Evolutionary conservation across 192 early-diverging fungal species (phyloP), one percentile per base, ranked within the genome.

Genomic region (Chytriomyces sp.): DNA sequence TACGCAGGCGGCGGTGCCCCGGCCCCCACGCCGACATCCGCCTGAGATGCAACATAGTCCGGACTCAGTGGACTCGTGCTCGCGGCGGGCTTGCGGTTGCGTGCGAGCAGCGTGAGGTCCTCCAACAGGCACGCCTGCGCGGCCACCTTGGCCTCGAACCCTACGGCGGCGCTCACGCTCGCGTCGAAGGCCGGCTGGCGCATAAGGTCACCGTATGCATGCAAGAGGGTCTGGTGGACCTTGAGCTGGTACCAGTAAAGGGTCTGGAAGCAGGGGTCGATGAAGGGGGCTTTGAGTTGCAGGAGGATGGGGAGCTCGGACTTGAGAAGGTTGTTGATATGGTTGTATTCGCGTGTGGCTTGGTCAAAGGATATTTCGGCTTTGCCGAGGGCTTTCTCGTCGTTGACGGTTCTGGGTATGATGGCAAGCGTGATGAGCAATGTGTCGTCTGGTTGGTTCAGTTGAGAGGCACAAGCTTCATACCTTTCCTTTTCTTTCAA

Each of bases 251-350:
- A 80, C 77, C 85, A 84, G 79, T 91, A 99, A 62, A 98, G 89
- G 36, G 89, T 84, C 60, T 91, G 78, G 76, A 96, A 91, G 60
- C 94, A 90, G 6, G 94, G 93, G 28, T 96, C 93, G 38, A 96
- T 91, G 70, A 98, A 92, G 57, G 88, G 78, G 33, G 83, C 74
- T 37, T 89, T 77, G 70, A 93, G 81, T 19, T 84, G 84, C 58
- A 99, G 86, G 70, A 98, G 90, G 25, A 82, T 64, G 34, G 92
- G 90, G n/a, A 99, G 80, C 67, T 98, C 85, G 8, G 84, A 77
- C 62, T 93, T 93, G 59, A 97, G 73, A 69, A 89, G 75, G 34
- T 91, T 89, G 79, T 97, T 95, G 67, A 92, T 82, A 64, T 89
- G 86, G 61, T 91, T 91, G 79, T 91, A 99, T 69, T 95, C 93